These are phyloP conservation scores for Volvox africanus DNA, from an alignment of 139 green algal species.

Conservation along the genomic window DNA sequence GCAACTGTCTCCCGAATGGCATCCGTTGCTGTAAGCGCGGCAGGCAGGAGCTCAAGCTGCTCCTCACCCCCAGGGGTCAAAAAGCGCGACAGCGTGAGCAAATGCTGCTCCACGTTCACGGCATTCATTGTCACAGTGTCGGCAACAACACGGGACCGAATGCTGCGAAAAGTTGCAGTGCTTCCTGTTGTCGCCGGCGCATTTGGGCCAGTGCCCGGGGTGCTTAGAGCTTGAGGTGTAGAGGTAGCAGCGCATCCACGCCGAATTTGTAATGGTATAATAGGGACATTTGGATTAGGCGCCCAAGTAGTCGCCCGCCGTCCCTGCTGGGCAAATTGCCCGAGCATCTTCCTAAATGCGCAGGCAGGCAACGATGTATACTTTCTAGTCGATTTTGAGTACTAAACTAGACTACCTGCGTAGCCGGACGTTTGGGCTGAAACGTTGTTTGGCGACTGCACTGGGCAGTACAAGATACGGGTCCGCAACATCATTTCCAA, in stretches of 20 bases:
- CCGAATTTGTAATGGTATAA: neutral
- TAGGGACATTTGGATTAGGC: neutral
- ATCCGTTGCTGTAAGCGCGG: conserved; percentile 15
- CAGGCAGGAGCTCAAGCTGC: neutral
- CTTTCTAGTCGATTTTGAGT: neutral
- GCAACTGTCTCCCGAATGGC: neutral
- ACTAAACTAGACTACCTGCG: too few species aligned
- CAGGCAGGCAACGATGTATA: neutral
- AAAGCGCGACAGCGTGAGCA: conserved; percentile 5
- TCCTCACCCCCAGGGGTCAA: neutral
- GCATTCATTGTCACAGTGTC: neutral
- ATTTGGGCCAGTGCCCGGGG: neutral
- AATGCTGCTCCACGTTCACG: conserved; percentile 26
- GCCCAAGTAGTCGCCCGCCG: neutral
- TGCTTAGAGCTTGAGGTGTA: neutral
- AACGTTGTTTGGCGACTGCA: too few species aligned
- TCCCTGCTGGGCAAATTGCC: neutral
- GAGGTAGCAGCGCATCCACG: neutral
- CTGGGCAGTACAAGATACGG: too few species aligned
- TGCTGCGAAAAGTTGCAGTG: neutral
- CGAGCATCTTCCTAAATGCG: conserved; percentile 3
- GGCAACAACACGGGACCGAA: neutral
- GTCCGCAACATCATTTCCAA: too few species aligned
- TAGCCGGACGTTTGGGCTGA: too few species aligned
- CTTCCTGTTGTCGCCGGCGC: neutral